Conservation (phyloP, 176 grass and related monocot species). For the Puya raimondii region DNA sequence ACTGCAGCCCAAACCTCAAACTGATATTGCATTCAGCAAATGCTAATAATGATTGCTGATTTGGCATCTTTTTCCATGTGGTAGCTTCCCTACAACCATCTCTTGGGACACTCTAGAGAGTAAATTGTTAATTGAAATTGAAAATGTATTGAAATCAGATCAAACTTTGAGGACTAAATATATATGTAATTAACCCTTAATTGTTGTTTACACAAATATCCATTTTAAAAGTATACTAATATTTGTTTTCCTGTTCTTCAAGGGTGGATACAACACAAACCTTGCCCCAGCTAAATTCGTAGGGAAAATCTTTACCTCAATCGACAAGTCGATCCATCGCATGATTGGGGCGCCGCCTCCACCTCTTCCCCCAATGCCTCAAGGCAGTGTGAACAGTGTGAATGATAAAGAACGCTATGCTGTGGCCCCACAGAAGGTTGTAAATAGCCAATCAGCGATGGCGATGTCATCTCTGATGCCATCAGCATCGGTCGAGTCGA, state of each 20-base stretch:
- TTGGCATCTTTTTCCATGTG: too few relatives aligned
- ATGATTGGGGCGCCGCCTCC: conserved; percentile 85
- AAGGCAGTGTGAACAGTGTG: conserved; percentile 23
- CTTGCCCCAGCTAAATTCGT: conserved; percentile 76
- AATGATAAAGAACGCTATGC: conserved; percentile 51
- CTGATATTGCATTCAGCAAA: too few relatives aligned
- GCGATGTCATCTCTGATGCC: conserved; percentile 4
- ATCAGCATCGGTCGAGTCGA: conserved; percentile 1
- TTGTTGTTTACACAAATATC: too few relatives aligned
- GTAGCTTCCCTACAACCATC: too few relatives aligned
- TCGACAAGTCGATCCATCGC: conserved; percentile 82
- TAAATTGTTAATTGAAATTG: too few relatives aligned
- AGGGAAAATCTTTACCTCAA: conserved; percentile 72
- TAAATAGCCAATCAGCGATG: conserved; percentile 2
- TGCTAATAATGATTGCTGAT: too few relatives aligned
- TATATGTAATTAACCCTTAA: too few relatives aligned
- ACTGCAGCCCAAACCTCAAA: too few relatives aligned
- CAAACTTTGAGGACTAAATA: too few relatives aligned
- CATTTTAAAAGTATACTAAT: too few relatives aligned
- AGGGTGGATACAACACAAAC: conserved; percentile 90
- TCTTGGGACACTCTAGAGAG: too few relatives aligned
- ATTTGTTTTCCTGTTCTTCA: conserved; percentile 8
- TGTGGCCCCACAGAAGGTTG: conserved; percentile 42
- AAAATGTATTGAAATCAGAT: too few relatives aligned
- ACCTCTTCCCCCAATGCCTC: conserved; percentile 61